Evolutionary conservation across 2,329 filamentous ascomycete species (phyloP), one percentile per base, ranked within the genome.

Genomic region (Pseudopyrenochaeta lycopersici): DNA sequence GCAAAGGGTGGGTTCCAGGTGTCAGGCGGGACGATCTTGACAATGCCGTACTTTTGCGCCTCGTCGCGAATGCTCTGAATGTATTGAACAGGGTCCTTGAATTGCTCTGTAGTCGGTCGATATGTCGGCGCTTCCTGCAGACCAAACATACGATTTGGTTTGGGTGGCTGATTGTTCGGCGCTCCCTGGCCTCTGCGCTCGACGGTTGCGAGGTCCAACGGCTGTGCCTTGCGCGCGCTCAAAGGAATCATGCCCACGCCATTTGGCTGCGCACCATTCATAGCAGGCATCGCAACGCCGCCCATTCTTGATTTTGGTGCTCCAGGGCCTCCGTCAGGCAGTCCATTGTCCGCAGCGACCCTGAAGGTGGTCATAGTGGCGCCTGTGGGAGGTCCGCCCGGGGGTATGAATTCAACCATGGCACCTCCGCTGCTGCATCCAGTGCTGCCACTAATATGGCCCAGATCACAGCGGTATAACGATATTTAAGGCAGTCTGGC

Each of bases 1-100:
- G 93, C 93, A 75, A 99, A 98, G 14, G 92, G 84, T 7, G 95
- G 95, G 69, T 96, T 94, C 95, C 95, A 99, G 30, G 84, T 88
- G 59, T 95, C 91, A 0, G 95, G 95, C 4, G 95, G 95, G 51
- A 99, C 90, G 58, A 99, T 91, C 77, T 97, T 97, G 84, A 92
- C 93, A 48, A 99, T 90, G 45, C 95, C 95, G 77, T 90, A 98
- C 67, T 93, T 87, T 62, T 84, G 86, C 20, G 91, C 95, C 73
- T 97, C 92, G 1, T 91, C 88, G 1, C 88, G 83, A 64, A 99
- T 97, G 77, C 94, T 97, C 73, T 88, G 88, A 67, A 99, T 93
- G 71, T 97, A 99, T 66, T 90, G 90, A 71, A 97, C 88, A 0
- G 95, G 95, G 68, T 99, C 93, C 69, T 89, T 91, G 83, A 95